Conservation (phyloP, 768 basidiomycete species). For the Rhizopogon rudus region DNA sequence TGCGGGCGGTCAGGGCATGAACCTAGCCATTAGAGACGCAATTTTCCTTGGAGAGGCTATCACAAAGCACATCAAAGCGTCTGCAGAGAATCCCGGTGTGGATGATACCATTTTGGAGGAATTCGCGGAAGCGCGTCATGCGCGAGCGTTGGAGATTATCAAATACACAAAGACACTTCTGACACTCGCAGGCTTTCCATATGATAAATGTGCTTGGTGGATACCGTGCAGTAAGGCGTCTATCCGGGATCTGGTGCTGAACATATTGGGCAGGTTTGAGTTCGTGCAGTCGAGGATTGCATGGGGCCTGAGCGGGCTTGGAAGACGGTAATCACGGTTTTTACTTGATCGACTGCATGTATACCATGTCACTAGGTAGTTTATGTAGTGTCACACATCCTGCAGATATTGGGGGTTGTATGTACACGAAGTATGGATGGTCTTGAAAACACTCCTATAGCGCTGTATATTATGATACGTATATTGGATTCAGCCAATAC, state of each 20-base stretch:
- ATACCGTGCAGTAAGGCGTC: conserved; percentile 21
- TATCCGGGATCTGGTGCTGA: conserved; percentile 22
- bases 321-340: conserved; percentile 10
- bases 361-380: too few relatives aligned
- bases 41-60: conserved; percentile 40
- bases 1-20: conserved; percentile 53
- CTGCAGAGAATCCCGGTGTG: conserved; percentile 3
- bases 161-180: conserved; percentile 32
- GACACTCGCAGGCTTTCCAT: conserved; percentile 17
- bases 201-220: conserved; percentile 15
- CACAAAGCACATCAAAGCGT: conserved; percentile 25
- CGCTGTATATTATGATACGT: too few relatives aligned
- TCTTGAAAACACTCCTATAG: too few relatives aligned
- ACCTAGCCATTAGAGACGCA: conserved; percentile 53
- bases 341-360: too few relatives aligned
- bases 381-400: too few relatives aligned
- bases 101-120: conserved; percentile 27
- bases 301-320: conserved; percentile 23
- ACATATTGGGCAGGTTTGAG: conserved; percentile 13
- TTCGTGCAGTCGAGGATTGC: conserved; percentile 12
- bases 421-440: too few relatives aligned
- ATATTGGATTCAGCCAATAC: too few relatives aligned
- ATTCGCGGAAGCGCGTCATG: conserved; percentile 32
- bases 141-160: conserved; percentile 37
- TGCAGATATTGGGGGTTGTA: too few relatives aligned